phyloP scores from a whole-genome alignment of 352 stramenopile species.

The Pythium chondricola region DNA sequence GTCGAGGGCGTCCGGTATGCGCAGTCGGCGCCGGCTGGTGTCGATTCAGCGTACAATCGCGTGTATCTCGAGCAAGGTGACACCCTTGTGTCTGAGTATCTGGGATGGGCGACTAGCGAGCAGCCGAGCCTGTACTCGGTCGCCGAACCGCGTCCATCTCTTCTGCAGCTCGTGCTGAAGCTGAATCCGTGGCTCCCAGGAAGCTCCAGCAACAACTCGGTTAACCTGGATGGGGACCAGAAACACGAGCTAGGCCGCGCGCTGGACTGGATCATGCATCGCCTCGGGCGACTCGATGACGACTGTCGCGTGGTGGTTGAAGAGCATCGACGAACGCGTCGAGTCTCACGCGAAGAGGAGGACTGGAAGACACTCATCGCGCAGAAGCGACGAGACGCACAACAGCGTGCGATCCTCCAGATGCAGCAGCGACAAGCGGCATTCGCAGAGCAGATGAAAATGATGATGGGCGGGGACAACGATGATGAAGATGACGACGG shows the following conservation, averaged over 20 bases:
- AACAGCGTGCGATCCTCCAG: constrained; percentile 65
- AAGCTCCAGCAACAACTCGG: constrained; percentile 40
- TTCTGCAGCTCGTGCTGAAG: constrained; percentile 58
- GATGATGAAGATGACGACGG: constrained; percentile 23
- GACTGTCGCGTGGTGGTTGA: constrained; percentile 41
- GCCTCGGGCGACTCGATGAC: constrained; percentile 41
- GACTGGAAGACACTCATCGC: constrained; percentile 54
- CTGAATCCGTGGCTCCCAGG: constrained; percentile 64
- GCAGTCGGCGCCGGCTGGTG: constrained; percentile 38
- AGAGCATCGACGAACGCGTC: constrained; percentile 48
- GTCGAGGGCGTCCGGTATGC: constrained; percentile 70
- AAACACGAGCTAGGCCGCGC: constrained; percentile 79
- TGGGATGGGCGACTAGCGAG: constrained; percentile 46
- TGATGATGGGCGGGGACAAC: constrained; percentile 39
- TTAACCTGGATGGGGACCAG: constrained; percentile 69
- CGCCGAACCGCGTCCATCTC: constrained; percentile 25
- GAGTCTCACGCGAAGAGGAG: constrained; percentile 60
- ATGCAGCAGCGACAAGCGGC: constrained; percentile 80
- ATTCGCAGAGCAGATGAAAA: constrained; percentile 74
- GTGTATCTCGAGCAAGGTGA: constrained; percentile 39
- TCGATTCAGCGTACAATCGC: constrained; percentile 32
- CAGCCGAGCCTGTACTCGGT: constrained; percentile 30
- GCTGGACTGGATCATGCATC: constrained; percentile 74
- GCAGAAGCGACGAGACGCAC: constrained; percentile 60
- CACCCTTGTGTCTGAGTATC: constrained; percentile 41